Conservation (phyloP, 306 rosid species). For the Chamaecrista fasciculata region DNA sequence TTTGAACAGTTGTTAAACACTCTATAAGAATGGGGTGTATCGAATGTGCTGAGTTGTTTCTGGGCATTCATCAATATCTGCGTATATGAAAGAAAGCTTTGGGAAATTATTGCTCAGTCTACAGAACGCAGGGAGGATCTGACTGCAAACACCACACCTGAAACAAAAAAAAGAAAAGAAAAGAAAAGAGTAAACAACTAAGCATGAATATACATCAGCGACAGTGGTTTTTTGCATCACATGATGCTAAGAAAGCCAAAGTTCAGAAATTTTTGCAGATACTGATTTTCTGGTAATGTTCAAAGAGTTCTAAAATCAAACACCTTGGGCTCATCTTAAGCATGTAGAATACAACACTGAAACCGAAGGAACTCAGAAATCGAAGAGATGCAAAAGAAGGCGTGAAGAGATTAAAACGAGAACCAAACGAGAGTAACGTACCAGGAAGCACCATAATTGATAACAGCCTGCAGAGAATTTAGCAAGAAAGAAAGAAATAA, state of each 20-base stretch:
- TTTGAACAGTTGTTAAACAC: no score
- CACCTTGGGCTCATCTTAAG: constrained; percentile 34
- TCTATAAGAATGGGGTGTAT: constrained; percentile 6
- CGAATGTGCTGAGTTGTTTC: constrained; percentile 13
- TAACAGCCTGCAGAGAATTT: constrained; percentile 64
- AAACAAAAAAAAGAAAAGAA: constrained; percentile 31
- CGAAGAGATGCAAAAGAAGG: not conserved
- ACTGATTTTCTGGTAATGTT: not conserved
- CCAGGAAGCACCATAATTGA: constrained; percentile 95
- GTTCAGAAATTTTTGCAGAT: not conserved
- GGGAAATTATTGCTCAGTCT: constrained; percentile 69
- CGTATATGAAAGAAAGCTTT: constrained; percentile 63
- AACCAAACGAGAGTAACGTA: constrained; percentile 22
- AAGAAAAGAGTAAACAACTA: not conserved
- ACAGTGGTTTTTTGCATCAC: not conserved
- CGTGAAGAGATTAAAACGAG: not conserved
- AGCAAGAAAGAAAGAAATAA: constrained; percentile 5
- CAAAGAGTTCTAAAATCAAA: constrained; percentile 33
- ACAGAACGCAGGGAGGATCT: constrained; percentile 78
- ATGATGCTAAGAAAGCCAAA: not conserved
- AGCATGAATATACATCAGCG: not conserved
- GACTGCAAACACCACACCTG: constrained; percentile 79
- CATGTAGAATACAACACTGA: not conserved
- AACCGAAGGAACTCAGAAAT: not conserved
- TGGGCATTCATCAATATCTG: constrained; percentile 39